Base-by-base conservation (phyloP, 1,284 basidiomycete species). In the Naganishia cerealis region DNA sequence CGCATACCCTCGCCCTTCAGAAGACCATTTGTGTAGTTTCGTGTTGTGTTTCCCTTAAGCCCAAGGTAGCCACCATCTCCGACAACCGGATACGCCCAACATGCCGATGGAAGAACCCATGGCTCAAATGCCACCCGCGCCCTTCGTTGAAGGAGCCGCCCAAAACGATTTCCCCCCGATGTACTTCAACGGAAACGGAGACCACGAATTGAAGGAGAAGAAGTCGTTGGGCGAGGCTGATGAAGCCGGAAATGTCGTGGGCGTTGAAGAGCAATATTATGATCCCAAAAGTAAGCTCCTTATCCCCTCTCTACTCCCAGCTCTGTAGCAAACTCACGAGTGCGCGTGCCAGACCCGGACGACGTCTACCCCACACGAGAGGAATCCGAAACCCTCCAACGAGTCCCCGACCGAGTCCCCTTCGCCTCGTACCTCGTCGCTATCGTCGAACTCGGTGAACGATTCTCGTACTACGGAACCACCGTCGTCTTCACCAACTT, bases 381-480 rank as follows among this genome's bases (percentile, higher is more conserved):
- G 38, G 67, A 68, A 48, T 26, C 48, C 6, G 48, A 48, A 7
- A 57, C 67, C 38, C 36, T 68, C 16, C 61, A 54, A 24, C 42
- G 67, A 57, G 43, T 68, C 1, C 67, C 67, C 15, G 67, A 68
- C 24, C 42, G 55, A 42, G 55, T 68, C 21, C 67, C 67, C 9
- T 36, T 68, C 12, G 55, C 81, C 2, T 79, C 83, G 12, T 85
- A 82, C 78, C 87, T 89, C 67, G 88, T 91, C 57, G 88, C 88
- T 4, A 68, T 86, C 40, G 83, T 90, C 43, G 89, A 91, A 77
- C 75, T 88, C 53, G 88, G 88, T 4, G 90, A 91, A 75, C 86
- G 89, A 24, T 91, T 91, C 78, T 90, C 89, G 12, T 84, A 83
- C 78, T 86, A 87, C 78, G 89, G 89, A 61, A 73, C 73, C 29